These are phyloP conservation scores for Haplosporangium sp. DNA, from an alignment of 371 early-diverging fungal genomes.

Conservation along the genomic window DNA sequence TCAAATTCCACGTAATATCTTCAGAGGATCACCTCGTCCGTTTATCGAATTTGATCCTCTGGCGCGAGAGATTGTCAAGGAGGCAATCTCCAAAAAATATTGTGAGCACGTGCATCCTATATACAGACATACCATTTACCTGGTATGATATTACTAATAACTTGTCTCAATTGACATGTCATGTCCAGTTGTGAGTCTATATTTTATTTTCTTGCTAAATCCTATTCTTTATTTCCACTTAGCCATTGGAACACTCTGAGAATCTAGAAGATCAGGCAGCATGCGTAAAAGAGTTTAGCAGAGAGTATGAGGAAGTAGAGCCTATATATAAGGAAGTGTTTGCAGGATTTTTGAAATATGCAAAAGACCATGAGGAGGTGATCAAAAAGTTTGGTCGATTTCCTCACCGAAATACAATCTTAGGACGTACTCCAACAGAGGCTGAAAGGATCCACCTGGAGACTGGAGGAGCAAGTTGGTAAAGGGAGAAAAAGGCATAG, in stretches of 20 bases:
- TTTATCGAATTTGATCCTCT: constrained; percentile 62
- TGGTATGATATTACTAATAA: constrained; percentile 42
- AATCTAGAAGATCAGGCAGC: constrained; percentile 62
- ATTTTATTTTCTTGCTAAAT: not conserved
- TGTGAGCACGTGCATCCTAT: constrained; percentile 62
- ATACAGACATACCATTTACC: constrained; percentile 61
- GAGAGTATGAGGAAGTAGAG: constrained; percentile 51
- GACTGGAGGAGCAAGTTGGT: constrained; percentile 33
- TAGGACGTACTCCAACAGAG: constrained; percentile 60
- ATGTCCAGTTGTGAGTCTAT: not conserved
- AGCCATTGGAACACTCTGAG: constrained; percentile 73
- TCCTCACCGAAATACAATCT: constrained; percentile 66
- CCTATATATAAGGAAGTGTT: constrained; percentile 54
- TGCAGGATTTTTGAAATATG: constrained; percentile 53
- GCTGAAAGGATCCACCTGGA: constrained; percentile 63
- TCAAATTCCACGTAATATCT: constrained; percentile 71
- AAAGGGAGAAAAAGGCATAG: not conserved
- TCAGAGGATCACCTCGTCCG: constrained; percentile 60
- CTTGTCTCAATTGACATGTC: too few species aligned
- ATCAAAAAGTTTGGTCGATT: constrained; percentile 71
- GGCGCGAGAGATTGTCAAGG: constrained; percentile 59
- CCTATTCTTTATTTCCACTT: not conserved
- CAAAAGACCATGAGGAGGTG: constrained; percentile 59
- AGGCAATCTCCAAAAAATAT: constrained; percentile 57
- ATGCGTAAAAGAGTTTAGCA: constrained; percentile 58